Base-by-base conservation (phyloP, 2,329 filamentous ascomycete species). In the Zymoseptoria brevis region DNA sequence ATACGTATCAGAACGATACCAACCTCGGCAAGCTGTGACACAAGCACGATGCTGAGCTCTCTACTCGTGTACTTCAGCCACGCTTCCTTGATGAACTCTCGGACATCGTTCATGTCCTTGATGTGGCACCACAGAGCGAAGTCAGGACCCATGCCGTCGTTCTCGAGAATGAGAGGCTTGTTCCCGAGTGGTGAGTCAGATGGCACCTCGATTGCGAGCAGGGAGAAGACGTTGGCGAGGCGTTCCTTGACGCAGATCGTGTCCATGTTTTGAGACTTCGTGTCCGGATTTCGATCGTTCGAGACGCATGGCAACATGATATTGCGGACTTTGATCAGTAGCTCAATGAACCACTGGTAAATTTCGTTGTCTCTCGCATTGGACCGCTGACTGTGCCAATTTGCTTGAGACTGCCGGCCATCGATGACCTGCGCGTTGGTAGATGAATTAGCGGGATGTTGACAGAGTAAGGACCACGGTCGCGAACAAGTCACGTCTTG, bases 71-170 rank as follows among this genome's bases (percentile, higher is more conserved):
- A 53, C 50, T 53, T n/a, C 3, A 53, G 50, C 50, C 50, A 53
- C 11, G 50, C 50, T 9, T 53, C 21, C 50, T 53, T 53, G 50
- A 53, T 21, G 21, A 53, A 53, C 8, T 21, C 50, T n/a, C 50
- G 50, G 19, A 53, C 50, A 22, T 53, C 50, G 26, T 53, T 22
- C 50, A 53, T 53, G 22, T 53, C 50, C 9, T 53, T 21, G 21
- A 53, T n/a, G 50, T 53, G 50, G 50, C 50, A 53, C 50, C 50
- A 53, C 19, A 53, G 50, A 24, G 50, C 50, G 22, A 53, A 53
- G 22, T 53, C 50, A 4, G 22, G 16, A 13, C 22, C 19, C 50
- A 53, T 22, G 16, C 50, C 50, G 22, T 53, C 50, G 22, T 53
- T 19, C 13, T 53, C 50, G 21, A 53, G 50, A 8, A 8, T 53